These are phyloP conservation scores for Annulohypoxylon nitens DNA, from an alignment of 495 filamentous ascomycete species.

Conservation along the genomic window DNA sequence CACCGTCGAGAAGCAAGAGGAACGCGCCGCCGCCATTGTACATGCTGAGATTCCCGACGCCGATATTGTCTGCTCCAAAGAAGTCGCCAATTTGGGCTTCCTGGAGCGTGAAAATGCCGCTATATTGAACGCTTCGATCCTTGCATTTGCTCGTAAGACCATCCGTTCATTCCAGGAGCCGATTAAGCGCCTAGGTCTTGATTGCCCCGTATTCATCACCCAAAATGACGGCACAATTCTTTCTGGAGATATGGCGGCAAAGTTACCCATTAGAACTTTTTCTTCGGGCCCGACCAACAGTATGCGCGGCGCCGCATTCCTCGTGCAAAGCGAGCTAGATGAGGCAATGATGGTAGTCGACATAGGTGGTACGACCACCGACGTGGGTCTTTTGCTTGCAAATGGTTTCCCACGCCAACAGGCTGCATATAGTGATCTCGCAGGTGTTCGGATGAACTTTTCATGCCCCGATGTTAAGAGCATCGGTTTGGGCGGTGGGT, in stretches of 20 bases:
- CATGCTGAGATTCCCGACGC: conserved; percentile 58
- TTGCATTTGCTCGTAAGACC: conserved; percentile 63
- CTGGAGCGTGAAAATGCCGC: conserved; percentile 70
- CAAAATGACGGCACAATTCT: conserved; percentile 70
- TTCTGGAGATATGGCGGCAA: conserved; percentile 60
- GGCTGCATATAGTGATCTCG: conserved; percentile 64
- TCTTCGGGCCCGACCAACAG: conserved; percentile 68
- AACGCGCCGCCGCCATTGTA: conserved; percentile 60
- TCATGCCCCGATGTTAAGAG: conserved; percentile 67
- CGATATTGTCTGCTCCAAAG: conserved; percentile 65
- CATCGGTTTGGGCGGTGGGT: conserved; percentile 68
- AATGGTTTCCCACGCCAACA: conserved; percentile 68
- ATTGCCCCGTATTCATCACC: conserved; percentile 67
- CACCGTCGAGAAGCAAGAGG: conserved; percentile 62
- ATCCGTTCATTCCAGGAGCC: conserved; percentile 63
- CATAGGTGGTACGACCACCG: conserved; percentile 69
- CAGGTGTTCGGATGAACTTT: conserved; percentile 66
- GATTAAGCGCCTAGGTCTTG: conserved; percentile 59
- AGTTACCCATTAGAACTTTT: conserved; percentile 67
- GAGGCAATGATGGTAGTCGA: conserved; percentile 63
- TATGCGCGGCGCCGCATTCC: conserved; percentile 68
- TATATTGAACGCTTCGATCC: conserved; percentile 68
- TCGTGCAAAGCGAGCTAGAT: conserved; percentile 52
- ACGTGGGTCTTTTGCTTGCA: conserved; percentile 65
- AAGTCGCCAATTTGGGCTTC: conserved; percentile 65